phyloP scores from a whole-genome alignment of 129 eudicot species.

The Centella asiatica region DNA sequence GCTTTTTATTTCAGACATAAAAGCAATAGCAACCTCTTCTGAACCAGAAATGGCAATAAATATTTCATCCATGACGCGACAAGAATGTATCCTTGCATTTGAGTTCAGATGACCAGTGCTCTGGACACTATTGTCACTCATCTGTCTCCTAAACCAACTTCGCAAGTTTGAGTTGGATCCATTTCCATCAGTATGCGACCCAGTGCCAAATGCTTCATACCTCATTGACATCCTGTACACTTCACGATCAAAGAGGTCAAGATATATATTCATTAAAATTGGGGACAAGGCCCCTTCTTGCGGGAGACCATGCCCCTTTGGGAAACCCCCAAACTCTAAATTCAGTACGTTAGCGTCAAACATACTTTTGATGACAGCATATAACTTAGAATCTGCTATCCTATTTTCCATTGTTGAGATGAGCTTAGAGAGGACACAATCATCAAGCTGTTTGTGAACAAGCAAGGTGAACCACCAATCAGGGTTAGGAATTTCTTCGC shows the following conservation, averaged over 20 bases:
- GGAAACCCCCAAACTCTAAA: conserved; percentile 78
- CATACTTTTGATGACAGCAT: conserved; percentile 43
- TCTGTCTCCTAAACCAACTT: conserved; percentile 82
- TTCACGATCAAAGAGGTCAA: conserved; percentile 66
- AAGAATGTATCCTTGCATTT: conserved; percentile 55
- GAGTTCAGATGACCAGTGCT: conserved; percentile 10
- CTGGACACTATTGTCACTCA: conserved; percentile 23
- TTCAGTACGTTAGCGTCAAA: conserved; percentile 58
- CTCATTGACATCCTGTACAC: conserved; percentile 66
- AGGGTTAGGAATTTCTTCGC: conserved; percentile 60
- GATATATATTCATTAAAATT: conserved; percentile 76
- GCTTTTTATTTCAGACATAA: conserved; percentile 58
- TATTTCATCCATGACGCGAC: conserved; percentile 92
- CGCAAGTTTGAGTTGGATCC: conserved; percentile 52
- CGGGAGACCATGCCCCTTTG: conserved; percentile 93
- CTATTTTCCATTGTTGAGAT: conserved; percentile 52
- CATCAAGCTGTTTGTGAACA: conserved; percentile 49
- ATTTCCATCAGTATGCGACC: conserved; percentile 16
- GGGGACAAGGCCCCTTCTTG: conserved; percentile 86
- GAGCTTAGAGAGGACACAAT: conserved; percentile 38
- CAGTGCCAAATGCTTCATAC: conserved; percentile 50
- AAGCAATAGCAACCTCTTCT: conserved; percentile 45
- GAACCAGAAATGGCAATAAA: conserved; percentile 67
- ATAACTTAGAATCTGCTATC: conserved; percentile 56
- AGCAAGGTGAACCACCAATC: conserved; percentile 79